phyloP scores from a whole-genome alignment of 208 protist genomes.

The Porcisia hertigi region DNA sequence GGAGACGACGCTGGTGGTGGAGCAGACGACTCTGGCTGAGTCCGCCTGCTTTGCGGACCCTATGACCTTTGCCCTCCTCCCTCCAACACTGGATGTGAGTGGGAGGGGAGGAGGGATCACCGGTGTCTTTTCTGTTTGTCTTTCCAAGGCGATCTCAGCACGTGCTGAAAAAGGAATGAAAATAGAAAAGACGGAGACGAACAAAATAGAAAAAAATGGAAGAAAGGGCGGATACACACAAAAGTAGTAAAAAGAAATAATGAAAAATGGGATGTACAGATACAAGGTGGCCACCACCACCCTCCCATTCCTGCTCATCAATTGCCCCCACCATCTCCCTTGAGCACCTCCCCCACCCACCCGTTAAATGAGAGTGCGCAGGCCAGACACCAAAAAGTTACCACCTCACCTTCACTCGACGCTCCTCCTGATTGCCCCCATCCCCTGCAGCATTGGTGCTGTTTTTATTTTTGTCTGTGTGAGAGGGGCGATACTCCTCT shows the following conservation, averaged over 20 bases:
- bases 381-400: neutral
- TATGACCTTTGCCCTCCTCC: neutral
- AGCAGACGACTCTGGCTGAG: neutral
- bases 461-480: too few species aligned
- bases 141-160: too few species aligned
- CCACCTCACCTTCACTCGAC: neutral
- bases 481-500: too few species aligned
- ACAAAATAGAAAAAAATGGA: too few species aligned
- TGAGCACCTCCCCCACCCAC: neutral
- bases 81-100: too few species aligned
- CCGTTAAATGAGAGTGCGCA: neutral
- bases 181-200: too few species aligned
- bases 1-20: constrained; percentile 14
- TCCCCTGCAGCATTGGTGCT: neutral
- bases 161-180: too few species aligned
- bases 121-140: too few species aligned
- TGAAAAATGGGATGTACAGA: too few species aligned
- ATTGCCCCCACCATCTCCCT: neutral
- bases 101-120: too few species aligned
- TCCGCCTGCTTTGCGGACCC: neutral
- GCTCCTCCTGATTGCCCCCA: neutral
- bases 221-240: too few species aligned
- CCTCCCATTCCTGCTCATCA: neutral
- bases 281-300: neutral
- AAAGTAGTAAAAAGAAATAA: too few species aligned